A percentile compares a stretch with the other conserved stretches of the same genome.
phyloP scores from a whole-genome alignment of 768 basidiomycete species.

The Nidularia sp. region DNA sequence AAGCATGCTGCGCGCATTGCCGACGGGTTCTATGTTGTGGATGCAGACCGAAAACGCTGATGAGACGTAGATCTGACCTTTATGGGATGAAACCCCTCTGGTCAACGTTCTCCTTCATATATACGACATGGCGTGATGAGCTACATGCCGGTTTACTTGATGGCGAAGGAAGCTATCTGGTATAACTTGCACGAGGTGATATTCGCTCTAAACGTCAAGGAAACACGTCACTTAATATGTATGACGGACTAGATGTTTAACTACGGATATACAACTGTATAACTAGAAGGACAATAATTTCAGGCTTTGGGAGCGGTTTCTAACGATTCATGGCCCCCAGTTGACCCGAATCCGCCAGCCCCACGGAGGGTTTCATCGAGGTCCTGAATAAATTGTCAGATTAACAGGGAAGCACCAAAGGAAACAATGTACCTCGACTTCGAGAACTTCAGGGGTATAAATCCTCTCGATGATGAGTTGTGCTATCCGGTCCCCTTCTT shows the following conservation, averaged over 20 bases:
- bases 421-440: slow-evolving; percentile 67
- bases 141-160: too few relatives aligned
- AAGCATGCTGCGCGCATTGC: slow-evolving; percentile 44
- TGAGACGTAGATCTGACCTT: not conserved
- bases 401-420: slow-evolving; percentile 4
- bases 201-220: too few relatives aligned
- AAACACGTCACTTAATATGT: too few relatives aligned
- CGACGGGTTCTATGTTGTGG: slow-evolving; percentile 61
- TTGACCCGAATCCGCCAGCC: slow-evolving; percentile 88
- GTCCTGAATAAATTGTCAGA: slow-evolving; percentile 39
- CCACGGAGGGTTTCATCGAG: slow-evolving; percentile 87
- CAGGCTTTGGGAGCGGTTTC: slow-evolving; percentile 11
- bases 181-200: too few relatives aligned
- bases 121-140: too few relatives aligned
- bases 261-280: too few relatives aligned
- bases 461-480: slow-evolving; percentile 93
- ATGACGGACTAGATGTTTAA: too few relatives aligned
- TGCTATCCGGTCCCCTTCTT: slow-evolving; percentile 92
- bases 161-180: too few relatives aligned
- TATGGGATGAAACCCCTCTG: too few relatives aligned
- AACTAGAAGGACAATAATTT: too few relatives aligned
- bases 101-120: too few relatives aligned
- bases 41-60: slow-evolving; percentile 35
- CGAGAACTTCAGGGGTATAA: slow-evolving; percentile 77
- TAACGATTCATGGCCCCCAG: slow-evolving; percentile 74